phyloP scores from a whole-genome alignment of 345 rosid genomes.

The Clarkia xantiana region DNA sequence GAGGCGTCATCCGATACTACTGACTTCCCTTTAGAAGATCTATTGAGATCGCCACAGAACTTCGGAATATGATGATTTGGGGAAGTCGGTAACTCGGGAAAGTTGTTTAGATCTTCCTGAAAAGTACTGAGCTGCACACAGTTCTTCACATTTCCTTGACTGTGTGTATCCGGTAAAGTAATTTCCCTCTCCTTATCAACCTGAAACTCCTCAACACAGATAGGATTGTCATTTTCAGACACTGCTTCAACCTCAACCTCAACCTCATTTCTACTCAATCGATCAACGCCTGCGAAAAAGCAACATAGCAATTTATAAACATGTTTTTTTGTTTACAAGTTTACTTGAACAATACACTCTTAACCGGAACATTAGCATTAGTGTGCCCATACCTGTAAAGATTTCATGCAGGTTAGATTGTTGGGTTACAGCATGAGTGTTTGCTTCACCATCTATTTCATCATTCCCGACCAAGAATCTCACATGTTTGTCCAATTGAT shows the following conservation, averaged over 20 bases:
- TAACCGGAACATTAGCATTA: slow-evolving; percentile 11
- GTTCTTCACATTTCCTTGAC: background rate
- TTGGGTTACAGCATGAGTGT: slow-evolving; percentile 1
- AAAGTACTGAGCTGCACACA: slow-evolving; percentile 8
- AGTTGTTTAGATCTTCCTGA: background rate
- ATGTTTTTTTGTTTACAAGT: background rate
- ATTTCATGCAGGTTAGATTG: slow-evolving; percentile 3
- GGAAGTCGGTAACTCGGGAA: slow-evolving; percentile 13
- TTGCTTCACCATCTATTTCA: slow-evolving; percentile 1
- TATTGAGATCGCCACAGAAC: slow-evolving; percentile 5
- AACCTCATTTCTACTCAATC: slow-evolving; percentile 11
- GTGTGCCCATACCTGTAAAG: slow-evolving; percentile 6
- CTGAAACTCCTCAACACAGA: slow-evolving; percentile 12
- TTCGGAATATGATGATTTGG: slow-evolving; percentile 7
- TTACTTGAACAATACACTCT: slow-evolving; percentile 6
- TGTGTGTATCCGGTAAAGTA: slow-evolving; percentile 7
- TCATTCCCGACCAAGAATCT: slow-evolving; percentile 28
- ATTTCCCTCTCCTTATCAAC: slow-evolving; percentile 10
- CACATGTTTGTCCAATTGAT: slow-evolving; percentile 26
- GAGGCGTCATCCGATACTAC: slow-evolving; percentile 5
- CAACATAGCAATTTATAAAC: slow-evolving; percentile 11
- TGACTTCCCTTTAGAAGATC: slow-evolving; percentile 13
- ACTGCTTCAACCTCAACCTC: slow-evolving; percentile 5
- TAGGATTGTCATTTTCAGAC: slow-evolving; percentile 12
- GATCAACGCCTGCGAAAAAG: slow-evolving; percentile 13